Evolutionary conservation across 176 grass and related monocot species (phyloP).

Genomic region (Triticum timopheevii): DNA sequence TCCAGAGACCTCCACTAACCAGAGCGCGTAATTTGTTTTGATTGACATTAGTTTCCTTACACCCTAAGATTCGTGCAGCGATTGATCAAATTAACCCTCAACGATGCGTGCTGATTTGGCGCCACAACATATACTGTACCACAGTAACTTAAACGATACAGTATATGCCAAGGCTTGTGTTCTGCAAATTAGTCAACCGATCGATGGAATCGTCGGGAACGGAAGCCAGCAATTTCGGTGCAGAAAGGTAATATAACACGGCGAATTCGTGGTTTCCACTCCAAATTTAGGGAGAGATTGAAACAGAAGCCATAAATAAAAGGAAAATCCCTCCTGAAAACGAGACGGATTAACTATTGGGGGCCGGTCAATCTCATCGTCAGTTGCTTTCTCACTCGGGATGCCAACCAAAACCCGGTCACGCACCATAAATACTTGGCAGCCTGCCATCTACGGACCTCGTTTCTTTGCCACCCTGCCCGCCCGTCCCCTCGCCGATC

Average conservation of each 20-base stretch:
- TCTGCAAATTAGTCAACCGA: too few relatives aligned
- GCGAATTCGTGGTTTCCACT: background rate
- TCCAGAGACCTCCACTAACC: background rate
- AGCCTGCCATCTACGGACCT: background rate
- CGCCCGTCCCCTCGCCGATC: background rate
- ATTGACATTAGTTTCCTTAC: background rate
- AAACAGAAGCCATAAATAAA: background rate
- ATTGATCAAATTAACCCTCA: background rate
- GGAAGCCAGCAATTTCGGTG: too few relatives aligned
- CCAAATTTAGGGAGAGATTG: background rate
- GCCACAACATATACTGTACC: background rate
- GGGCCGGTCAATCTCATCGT: background rate
- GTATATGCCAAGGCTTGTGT: background rate
- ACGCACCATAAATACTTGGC: conserved; percentile 32
- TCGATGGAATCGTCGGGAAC: background rate
- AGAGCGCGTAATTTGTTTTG: background rate
- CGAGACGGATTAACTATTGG: background rate
- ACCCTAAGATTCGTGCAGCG: background rate
- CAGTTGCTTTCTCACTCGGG: conserved; percentile 12
- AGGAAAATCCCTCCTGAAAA: background rate
- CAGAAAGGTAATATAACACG: too few relatives aligned
- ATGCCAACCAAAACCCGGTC: background rate
- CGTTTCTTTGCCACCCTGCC: conserved; percentile 8
- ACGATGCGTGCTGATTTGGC: background rate
- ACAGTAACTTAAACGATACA: background rate